Conservation (phyloP, 2,329 filamentous ascomycete species). For the Daldinia sp. region DNA sequence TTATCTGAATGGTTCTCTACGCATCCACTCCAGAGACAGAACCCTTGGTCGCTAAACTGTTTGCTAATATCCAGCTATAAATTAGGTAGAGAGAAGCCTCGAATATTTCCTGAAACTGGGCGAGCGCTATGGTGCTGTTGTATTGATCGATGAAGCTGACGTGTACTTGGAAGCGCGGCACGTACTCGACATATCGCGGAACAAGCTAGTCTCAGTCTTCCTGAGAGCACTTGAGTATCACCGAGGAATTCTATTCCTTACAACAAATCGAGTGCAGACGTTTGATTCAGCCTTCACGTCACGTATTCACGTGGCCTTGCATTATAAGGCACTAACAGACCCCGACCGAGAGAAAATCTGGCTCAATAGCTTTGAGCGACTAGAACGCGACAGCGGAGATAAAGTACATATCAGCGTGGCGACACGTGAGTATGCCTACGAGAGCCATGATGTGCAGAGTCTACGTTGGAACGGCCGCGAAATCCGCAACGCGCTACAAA, state of each 20-base stretch:
- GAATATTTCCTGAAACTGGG: slow-evolving; percentile 63
- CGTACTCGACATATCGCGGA: slow-evolving; percentile 58
- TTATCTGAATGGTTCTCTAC: background rate
- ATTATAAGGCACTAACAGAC: slow-evolving; percentile 58
- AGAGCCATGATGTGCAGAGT: slow-evolving; percentile 52
- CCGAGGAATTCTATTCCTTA: slow-evolving; percentile 63
- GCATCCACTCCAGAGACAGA: background rate
- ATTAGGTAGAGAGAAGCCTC: slow-evolving; percentile 58
- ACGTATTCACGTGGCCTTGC: slow-evolving; percentile 63
- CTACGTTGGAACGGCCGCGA: slow-evolving; percentile 56
- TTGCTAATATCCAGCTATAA: background rate
- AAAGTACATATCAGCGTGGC: slow-evolving; percentile 55
- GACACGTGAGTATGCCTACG: slow-evolving; percentile 57
- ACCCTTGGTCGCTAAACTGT: too few species aligned
- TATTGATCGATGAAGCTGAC: slow-evolving; percentile 71
- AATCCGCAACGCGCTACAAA: slow-evolving; percentile 26
- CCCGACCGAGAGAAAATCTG: slow-evolving; percentile 60
- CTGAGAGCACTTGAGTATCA: slow-evolving; percentile 66
- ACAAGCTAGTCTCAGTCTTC: slow-evolving; percentile 63
- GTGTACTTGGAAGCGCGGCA: slow-evolving; percentile 68
- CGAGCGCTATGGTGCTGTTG: slow-evolving; percentile 63
- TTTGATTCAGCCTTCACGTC: slow-evolving; percentile 64
- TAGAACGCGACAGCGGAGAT: slow-evolving; percentile 57
- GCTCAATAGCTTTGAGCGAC: slow-evolving; percentile 60
- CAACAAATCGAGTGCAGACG: slow-evolving; percentile 62